These are phyloP conservation scores for Auriscalpium orientale DNA, from an alignment of 768 basidiomycete genomes.

Conservation along the genomic window DNA sequence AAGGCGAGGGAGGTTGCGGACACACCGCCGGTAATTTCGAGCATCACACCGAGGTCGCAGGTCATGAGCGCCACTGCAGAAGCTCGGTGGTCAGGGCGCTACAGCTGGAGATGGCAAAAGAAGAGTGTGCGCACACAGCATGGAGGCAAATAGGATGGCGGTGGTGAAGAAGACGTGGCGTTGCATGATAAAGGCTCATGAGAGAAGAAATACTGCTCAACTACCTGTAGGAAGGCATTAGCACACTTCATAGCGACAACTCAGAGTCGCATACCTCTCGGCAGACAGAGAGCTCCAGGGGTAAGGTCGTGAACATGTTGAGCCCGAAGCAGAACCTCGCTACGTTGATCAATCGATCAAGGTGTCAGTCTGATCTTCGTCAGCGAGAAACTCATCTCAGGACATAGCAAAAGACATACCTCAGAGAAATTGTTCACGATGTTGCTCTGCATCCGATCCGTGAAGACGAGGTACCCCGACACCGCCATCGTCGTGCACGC, in stretches of 20 bases:
- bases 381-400: neutral
- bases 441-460: conserved; percentile 90
- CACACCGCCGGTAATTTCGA: conserved; percentile 97
- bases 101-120: neutral
- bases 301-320: conserved; percentile 98
- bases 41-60: conserved; percentile 95
- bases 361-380: conserved; percentile 52
- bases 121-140: conserved; percentile 53
- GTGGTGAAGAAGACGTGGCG: conserved; percentile 91
- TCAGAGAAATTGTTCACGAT: conserved; percentile 90
- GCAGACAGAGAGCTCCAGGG: conserved; percentile 94
- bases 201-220: conserved; percentile 95
- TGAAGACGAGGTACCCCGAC: conserved; percentile 83
- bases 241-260: neutral
- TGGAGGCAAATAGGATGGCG: conserved; percentile 69
- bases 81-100: no score
- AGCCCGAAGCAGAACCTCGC: conserved; percentile 91
- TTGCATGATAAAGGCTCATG: conserved; percentile 75
- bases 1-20: conserved; percentile 88
- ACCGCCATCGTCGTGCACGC: conserved; percentile 82
- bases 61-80: conserved; percentile 78
- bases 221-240: conserved; percentile 46
- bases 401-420: conserved; percentile 32
- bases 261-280: conserved; percentile 55
- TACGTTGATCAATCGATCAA: conserved; percentile 94